Evolutionary conservation across 768 basidiomycete genomes (phyloP).

Genomic region (Phaeotremella fagi): DNA sequence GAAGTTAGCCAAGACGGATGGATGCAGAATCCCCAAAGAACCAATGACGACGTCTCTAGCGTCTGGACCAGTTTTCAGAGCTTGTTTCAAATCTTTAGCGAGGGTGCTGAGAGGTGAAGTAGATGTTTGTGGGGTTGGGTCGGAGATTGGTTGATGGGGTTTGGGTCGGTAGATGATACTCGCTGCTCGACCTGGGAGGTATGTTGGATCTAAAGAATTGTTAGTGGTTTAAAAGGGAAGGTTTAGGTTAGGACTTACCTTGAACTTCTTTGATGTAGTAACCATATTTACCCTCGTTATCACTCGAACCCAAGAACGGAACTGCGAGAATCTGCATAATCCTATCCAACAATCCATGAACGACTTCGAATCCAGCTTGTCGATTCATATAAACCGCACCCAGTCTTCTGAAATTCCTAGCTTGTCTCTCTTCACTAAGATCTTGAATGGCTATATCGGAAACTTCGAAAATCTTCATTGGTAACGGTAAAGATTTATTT

Average conservation of each 20-base stretch:
- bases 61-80: conserved; percentile 46
- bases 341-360: conserved; percentile 89
- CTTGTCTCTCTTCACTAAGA: conserved; percentile 55
- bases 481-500: conserved; percentile 87
- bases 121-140: conserved; percentile 24
- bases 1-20: conserved; percentile 82
- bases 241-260: conserved; percentile 57
- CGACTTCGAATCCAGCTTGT: conserved; percentile 92
- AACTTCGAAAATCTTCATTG: conserved; percentile 88
- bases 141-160: conserved; percentile 15
- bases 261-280: conserved; percentile 86
- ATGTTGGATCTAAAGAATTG: conserved; percentile 67
- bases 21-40: conserved; percentile 87
- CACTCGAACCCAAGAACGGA: conserved; percentile 61
- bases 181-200: conserved; percentile 92
- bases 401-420: conserved; percentile 76
- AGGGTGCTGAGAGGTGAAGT: conserved; percentile 44
- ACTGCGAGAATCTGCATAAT: conserved; percentile 95
- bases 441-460: conserved; percentile 93
- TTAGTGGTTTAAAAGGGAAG: not conserved
- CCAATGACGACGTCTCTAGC: conserved; percentile 70
- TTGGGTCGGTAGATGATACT: conserved; percentile 74
- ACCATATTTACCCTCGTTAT: conserved; percentile 54
- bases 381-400: conserved; percentile 95
- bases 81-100: conserved; percentile 53